Evolutionary conservation across 1,284 basidiomycete species (phyloP), one percentile per base, ranked within the genome.

Genomic region (Flammula alnicola): DNA sequence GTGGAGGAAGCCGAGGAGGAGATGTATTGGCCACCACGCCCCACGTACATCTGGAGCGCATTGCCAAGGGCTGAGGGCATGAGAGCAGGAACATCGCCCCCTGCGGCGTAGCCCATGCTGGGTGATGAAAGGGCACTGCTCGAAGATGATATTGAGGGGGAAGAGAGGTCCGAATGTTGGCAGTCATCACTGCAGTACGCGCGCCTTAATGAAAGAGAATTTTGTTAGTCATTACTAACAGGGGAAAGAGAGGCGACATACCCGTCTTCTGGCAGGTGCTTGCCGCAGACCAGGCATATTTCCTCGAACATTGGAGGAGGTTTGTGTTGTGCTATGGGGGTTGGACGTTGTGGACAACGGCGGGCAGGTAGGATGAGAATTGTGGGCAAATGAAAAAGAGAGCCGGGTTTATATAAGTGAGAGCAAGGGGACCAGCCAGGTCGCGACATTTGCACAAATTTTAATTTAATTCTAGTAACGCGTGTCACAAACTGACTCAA

Each of bases 151-250:
- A 84, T 73, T 39, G 81, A 84, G 2, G 85, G 83, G 2, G 85
- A 86, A 10, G 79, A 76, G 42, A 79, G 69, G 69, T 91, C 88
- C 33, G 76, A 69, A 57, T 65, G 72, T 62, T 85, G 78, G 65
- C 88, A 91, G 57, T 80, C 78, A 62, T 84, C 81, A 65, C 81
- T 85, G 72, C 88, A 91, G 68, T 91, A 91, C 1, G 83, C 79
- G 52, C 76, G 79, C 54, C 86, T 88, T 67, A 16, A 36, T n/a
- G 54, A 57, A 54, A 46, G 31, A 51, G 51, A 54, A 48, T 44
- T 48, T 58, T n/a, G n/a, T n/a, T n/a, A n/a, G 51, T 55, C 58
- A 55, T 62, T 43, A 52, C 49, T 51, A 52, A 38, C 49, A 43
- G 48, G 48, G 36, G 51, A 39, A 48, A 37, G 59, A 51, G 55